Percentiles rank a stretch among this genome's conserved stretches.
phyloP scores from a whole-genome alignment of 176 grass and related monocot species.

The Aegilops longissima region DNA sequence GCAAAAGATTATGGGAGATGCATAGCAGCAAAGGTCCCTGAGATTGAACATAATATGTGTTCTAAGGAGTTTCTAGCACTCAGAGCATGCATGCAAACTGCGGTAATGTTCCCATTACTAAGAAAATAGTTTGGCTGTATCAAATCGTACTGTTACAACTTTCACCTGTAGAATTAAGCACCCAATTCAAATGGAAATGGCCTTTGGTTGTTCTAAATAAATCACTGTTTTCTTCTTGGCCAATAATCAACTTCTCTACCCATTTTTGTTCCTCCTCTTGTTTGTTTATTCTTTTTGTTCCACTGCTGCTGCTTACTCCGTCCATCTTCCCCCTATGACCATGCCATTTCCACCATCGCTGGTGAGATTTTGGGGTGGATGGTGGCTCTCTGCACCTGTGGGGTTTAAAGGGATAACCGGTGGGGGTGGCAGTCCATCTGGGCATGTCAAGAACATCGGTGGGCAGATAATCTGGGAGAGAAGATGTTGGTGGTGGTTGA shows the following conservation, averaged over 20 bases:
- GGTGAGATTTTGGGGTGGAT: not conserved
- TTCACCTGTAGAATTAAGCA: not conserved
- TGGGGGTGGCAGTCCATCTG: not conserved
- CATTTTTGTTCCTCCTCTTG: not conserved
- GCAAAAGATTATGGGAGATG: conserved; percentile 84
- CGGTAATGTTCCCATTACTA: conserved; percentile 47
- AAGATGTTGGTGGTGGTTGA: not conserved
- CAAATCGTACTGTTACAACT: not conserved
- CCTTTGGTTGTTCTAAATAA: not conserved
- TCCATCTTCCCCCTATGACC: not conserved
- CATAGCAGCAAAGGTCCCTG: conserved; percentile 68
- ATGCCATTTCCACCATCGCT: not conserved
- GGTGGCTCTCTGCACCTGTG: not conserved
- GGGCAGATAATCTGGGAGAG: not conserved
- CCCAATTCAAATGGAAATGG: not conserved
- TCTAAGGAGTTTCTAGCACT: conserved; percentile 90
- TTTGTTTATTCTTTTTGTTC: not conserved
- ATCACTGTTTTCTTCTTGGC: not conserved
- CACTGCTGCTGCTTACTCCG: not conserved
- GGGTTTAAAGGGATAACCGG: not conserved
- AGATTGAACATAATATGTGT: conserved; percentile 93
- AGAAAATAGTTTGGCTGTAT: not conserved
- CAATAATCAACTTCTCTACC: conserved; percentile 9
- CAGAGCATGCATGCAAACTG: conserved; percentile 86
- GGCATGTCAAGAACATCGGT: not conserved